These are phyloP conservation scores for Warburgia ugandensis DNA, from an alignment of 164 flowering plant genomes.

Conservation along the genomic window DNA sequence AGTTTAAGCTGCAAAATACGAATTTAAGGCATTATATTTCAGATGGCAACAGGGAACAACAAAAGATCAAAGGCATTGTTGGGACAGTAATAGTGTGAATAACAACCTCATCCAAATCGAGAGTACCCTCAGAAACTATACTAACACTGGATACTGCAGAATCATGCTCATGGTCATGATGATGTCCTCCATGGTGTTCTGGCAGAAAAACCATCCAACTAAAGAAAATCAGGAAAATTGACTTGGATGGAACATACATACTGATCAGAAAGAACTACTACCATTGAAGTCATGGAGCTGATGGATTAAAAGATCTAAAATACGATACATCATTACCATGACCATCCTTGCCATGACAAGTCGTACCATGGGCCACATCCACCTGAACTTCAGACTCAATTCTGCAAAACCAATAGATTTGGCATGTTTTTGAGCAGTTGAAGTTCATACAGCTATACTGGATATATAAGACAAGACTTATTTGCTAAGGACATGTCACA, in stretches of 20 bases:
- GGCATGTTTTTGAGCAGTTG: background rate
- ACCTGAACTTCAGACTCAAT: slow-evolving; percentile 60
- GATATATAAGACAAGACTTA: background rate
- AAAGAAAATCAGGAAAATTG: background rate
- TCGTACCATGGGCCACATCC: slow-evolving; percentile 28
- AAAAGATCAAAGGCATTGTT: background rate
- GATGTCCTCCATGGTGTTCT: slow-evolving; percentile 52
- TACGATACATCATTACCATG: slow-evolving; percentile 30
- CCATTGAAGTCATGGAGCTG: too few relatives aligned
- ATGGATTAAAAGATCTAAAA: background rate
- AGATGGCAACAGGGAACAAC: background rate
- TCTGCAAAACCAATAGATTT: slow-evolving; percentile 34
- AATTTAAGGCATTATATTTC: background rate
- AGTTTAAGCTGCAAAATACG: background rate
- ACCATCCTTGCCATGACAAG: slow-evolving; percentile 31
- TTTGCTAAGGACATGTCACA: background rate
- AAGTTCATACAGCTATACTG: background rate
- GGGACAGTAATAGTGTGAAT: background rate
- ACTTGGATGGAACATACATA: too few relatives aligned
- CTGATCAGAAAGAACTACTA: too few relatives aligned
- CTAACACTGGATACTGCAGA: slow-evolving; percentile 89
- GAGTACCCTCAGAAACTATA: slow-evolving; percentile 78
- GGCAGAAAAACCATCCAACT: slow-evolving; percentile 6
- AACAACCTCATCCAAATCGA: slow-evolving; percentile 87
- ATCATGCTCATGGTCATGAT: slow-evolving; percentile 78